Base-by-base conservation (phyloP, 441 rosid genomes). In the Flueggea neowawraea region DNA sequence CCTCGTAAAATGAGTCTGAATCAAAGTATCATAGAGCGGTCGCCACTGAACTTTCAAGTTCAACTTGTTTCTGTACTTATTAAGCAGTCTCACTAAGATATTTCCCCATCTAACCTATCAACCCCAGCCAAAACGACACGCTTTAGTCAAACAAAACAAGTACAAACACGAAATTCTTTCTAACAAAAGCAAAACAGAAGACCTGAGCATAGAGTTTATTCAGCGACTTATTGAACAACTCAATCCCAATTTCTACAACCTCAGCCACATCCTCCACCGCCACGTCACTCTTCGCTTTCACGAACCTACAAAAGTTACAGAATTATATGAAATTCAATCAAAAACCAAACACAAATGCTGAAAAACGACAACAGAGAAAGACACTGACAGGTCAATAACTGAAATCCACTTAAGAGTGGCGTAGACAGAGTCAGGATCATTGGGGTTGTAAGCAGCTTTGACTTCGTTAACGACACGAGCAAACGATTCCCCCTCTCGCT, bases 21-120 rank as follows among this genome's bases (percentile, higher is more conserved):
- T 70, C 57, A 91, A 77, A 72, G 96, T 80, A 70, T 91, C 98
- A 78, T 91, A 95, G 63, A 95, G 75, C 61, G 97, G 99, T 69
- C 89, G 86, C 99, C 99, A 95, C 66, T 78, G 87, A 54, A 90
- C 78, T 77, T 80, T 82, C 79, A 91, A 65, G 63, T 84, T 69
- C 83, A 95, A 71, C 83, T 84, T 88, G 81, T 84, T 90, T 44
- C 87, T 85, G 57, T 82, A 90, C 78, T 83, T 88, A 73, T 88
- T 91, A 65, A 91, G 86, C 71, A 91, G 53, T 76, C 85, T 86
- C 68, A 87, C 90, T 79, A 90, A 73, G 62, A 87, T 58, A 78
- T 81, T 80, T 74, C 99, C 96, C 99, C 99, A 95, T 81, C 99
- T 83, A 80, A 91, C 97, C 99, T 95, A 76, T 77, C 68, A 41